A percentile compares a stretch with the other conserved stretches of the same genome.
Evolutionary conservation across 306 rosid species (phyloP).

Genomic region (Fragaria ananassa): DNA sequence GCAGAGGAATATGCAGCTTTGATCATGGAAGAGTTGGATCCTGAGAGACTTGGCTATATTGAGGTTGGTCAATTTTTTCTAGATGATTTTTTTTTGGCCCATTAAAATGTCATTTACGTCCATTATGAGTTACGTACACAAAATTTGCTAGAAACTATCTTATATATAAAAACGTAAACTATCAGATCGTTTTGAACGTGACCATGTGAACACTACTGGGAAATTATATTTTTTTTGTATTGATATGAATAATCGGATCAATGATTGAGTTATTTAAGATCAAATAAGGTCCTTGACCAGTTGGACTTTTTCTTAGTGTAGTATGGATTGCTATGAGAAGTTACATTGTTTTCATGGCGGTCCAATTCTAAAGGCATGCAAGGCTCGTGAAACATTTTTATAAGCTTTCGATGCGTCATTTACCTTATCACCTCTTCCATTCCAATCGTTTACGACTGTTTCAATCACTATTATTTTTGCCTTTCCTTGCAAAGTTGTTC

Average conservation of each 20-base stretch:
- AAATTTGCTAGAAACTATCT: too few relatives aligned
- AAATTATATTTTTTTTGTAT: too few relatives aligned
- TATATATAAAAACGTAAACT: neutral
- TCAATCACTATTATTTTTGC: neutral
- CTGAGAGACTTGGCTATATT: conserved; percentile 89
- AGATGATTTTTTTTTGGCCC: neutral
- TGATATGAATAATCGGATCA: too few relatives aligned
- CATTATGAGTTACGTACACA: neutral
- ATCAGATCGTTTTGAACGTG: too few relatives aligned
- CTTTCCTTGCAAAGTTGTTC: neutral
- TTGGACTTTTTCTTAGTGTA: neutral
- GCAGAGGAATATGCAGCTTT: conserved; percentile 99
- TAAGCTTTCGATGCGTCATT: neutral
- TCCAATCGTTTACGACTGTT: neutral
- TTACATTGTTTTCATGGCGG: neutral
- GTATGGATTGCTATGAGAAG: neutral
- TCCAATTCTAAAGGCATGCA: neutral
- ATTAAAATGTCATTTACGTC: neutral
- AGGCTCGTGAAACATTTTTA: neutral
- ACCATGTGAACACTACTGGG: too few relatives aligned
- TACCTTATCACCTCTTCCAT: neutral
- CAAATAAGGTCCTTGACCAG: neutral
- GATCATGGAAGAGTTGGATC: conserved; percentile 97
- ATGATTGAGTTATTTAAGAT: too few relatives aligned
- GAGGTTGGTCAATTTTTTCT: conserved; percentile 52